phyloP scores from a whole-genome alignment of 2,329 filamentous ascomycete species.

The Colletotrichum agaves region DNA sequence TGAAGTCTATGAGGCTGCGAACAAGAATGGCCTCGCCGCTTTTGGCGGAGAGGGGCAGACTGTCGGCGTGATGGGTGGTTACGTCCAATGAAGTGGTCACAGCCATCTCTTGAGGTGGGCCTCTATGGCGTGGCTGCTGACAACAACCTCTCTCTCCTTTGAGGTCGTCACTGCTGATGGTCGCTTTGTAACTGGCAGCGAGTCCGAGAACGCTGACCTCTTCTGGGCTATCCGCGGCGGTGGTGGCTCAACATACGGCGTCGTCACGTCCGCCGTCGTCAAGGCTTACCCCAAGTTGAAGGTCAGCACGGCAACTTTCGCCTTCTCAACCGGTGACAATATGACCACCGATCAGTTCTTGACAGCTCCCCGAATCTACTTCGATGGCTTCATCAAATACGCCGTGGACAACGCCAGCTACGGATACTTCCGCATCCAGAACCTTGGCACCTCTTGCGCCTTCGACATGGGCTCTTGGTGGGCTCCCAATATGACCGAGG shows the following conservation, averaged over 20 bases:
- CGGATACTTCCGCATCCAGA: slow-evolving; percentile 42
- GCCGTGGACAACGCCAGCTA: slow-evolving; percentile 41
- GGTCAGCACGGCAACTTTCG: slow-evolving; percentile 56
- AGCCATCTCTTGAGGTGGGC: slow-evolving; percentile 61
- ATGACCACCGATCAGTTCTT: slow-evolving; percentile 44
- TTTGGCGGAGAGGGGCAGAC: slow-evolving; percentile 66
- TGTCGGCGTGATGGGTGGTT: slow-evolving; percentile 70
- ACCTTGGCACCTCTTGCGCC: slow-evolving; percentile 43
- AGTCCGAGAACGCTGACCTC: slow-evolving; percentile 64
- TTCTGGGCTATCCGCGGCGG: slow-evolving; percentile 72
- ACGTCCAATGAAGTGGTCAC: slow-evolving; percentile 71
- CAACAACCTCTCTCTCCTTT: slow-evolving; percentile 68
- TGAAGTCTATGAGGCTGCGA: slow-evolving; percentile 59
- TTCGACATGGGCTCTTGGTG: slow-evolving; percentile 47
- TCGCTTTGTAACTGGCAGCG: slow-evolving; percentile 60
- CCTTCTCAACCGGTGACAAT: slow-evolving; percentile 45
- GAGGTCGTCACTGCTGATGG: slow-evolving; percentile 66
- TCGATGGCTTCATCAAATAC: slow-evolving; percentile 43
- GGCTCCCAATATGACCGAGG: slow-evolving; percentile 43
- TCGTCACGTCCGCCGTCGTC: slow-evolving; percentile 66
- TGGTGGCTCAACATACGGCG: slow-evolving; percentile 56
- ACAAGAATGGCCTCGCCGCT: slow-evolving; percentile 57
- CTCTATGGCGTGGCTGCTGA: slow-evolving; percentile 70
- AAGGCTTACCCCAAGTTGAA: slow-evolving; percentile 58
- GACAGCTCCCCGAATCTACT: slow-evolving; percentile 43